A percentile compares a stretch with the other conserved stretches of the same genome.
Evolutionary conservation across 2,329 filamentous ascomycete species (phyloP).

Genomic region (Aspergillus candidus): DNA sequence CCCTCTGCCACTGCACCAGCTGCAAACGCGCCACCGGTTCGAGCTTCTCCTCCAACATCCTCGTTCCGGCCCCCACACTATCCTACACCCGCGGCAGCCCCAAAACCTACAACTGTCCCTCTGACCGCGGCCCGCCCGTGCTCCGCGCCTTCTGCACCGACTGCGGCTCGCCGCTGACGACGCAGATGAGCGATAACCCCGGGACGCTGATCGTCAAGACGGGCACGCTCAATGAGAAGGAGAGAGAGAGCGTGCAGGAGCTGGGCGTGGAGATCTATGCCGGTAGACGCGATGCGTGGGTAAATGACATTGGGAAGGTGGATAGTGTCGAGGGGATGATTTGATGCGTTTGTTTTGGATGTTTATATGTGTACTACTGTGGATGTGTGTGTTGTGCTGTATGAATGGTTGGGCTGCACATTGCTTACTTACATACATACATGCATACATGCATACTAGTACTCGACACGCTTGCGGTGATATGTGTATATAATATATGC

Average conservation of each 20-base stretch:
- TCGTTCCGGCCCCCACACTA: conserved; percentile 10
- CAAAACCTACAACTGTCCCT: conserved; percentile 13
- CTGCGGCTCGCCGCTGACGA: conserved; percentile 18
- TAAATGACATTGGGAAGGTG: conserved; percentile 12
- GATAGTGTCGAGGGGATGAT: conserved; percentile 3
- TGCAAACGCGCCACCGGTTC: conserved; percentile 23
- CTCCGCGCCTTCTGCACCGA: conserved; percentile 17
- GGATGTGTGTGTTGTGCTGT: no score
- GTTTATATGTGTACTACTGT: no score
- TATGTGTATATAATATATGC: no score
- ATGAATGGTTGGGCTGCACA: no score
- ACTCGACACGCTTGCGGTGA: no score
- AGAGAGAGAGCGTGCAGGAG: conserved; percentile 6
- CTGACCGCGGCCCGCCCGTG: conserved; percentile 10
- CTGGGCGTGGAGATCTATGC: conserved; percentile 18
- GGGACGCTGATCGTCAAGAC: conserved; percentile 15
- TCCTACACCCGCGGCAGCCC: conserved; percentile 16
- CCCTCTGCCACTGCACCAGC: conserved; percentile 20
- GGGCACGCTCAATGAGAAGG: conserved; percentile 18
- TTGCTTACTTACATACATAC: no score
- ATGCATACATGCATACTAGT: no score
- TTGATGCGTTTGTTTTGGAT: not conserved
- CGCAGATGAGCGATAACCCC: conserved; percentile 4
- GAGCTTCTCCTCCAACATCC: conserved; percentile 20
- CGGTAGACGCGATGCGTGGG: conserved; percentile 17